Evolutionary conservation across 176 grass and related monocot genomes (phyloP).

Genomic region (Carex scoparia): DNA sequence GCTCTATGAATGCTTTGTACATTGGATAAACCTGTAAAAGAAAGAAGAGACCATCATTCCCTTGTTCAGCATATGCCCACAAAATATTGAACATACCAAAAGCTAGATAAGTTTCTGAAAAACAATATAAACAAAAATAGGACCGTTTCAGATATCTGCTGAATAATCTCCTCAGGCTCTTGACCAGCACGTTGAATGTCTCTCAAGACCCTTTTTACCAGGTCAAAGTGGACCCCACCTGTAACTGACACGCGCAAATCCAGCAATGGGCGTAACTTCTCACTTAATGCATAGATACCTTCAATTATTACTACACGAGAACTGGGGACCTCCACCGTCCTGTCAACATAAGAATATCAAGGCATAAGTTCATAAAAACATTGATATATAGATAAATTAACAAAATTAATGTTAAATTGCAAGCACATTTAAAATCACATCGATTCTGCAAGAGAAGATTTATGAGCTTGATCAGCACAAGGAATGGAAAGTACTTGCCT

Average conservation of each 20-base stretch:
- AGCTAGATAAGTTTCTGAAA: neutral
- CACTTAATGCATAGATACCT: slow-evolving; percentile 94
- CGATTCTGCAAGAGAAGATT: neutral
- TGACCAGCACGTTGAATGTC: slow-evolving; percentile 95
- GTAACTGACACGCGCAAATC: slow-evolving; percentile 95
- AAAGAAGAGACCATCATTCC: neutral
- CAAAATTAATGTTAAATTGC: neutral
- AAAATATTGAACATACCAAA: slow-evolving; percentile 4
- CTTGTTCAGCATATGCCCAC: neutral
- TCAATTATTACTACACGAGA: slow-evolving; percentile 89
- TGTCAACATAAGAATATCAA: slow-evolving; percentile 25
- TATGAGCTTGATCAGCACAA: slow-evolving; percentile 15
- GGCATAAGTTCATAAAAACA: neutral
- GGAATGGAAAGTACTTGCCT: slow-evolving; percentile 7
- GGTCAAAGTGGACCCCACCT: slow-evolving; percentile 97
- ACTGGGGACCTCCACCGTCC: slow-evolving; percentile 74
- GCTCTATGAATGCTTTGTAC: slow-evolving; percentile 99
- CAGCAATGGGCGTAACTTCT: slow-evolving; percentile 68
- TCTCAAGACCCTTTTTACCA: slow-evolving; percentile 95
- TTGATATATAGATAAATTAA: slow-evolving; percentile 2
- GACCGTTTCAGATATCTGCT: slow-evolving; percentile 97
- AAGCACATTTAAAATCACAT: neutral
- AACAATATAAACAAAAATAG: slow-evolving; percentile 29
- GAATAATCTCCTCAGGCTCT: slow-evolving; percentile 98
- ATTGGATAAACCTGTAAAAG: slow-evolving; percentile 90